These are phyloP conservation scores for Plantago elongata DNA, from an alignment of 257 asterid species.

Conservation along the genomic window DNA sequence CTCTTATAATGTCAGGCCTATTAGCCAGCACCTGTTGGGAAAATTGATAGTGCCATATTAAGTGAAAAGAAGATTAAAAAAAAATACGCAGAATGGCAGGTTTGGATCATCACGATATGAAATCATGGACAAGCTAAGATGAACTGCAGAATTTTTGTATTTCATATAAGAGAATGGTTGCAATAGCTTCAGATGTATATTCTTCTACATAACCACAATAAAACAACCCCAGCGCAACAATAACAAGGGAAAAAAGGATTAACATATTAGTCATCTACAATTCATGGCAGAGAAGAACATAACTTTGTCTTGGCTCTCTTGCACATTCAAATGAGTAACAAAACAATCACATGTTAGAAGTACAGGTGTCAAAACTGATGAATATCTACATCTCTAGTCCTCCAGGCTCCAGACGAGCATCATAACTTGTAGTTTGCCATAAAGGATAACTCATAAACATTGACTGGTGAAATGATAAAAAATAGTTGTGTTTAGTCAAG, in stretches of 20 bases:
- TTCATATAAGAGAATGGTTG: neutral
- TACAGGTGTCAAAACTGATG: neutral
- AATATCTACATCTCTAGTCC: neutral
- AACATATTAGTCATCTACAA: neutral
- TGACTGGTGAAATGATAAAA: too few species aligned
- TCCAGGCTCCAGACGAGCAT: too few species aligned
- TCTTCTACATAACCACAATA: neutral
- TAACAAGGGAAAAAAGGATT: neutral
- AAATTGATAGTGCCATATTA: neutral
- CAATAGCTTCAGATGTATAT: conserved; percentile 10
- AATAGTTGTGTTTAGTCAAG: too few species aligned
- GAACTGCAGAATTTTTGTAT: neutral
- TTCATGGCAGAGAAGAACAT: neutral
- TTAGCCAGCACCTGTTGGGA: conserved; percentile 82
- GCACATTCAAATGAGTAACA: too few species aligned
- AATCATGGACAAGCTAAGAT: conserved; percentile 10
- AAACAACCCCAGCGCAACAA: neutral
- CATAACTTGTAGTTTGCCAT: too few species aligned
- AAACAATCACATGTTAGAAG: neutral
- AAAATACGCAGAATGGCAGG: neutral
- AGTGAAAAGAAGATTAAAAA: conserved; percentile 16
- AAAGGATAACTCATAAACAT: too few species aligned
- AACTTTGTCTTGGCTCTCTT: neutral
- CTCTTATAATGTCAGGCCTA: conserved; percentile 98
- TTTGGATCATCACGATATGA: conserved; percentile 9